Evolutionary conservation across 257 asterid genomes (phyloP).

Genomic region (Solanum gracilifrons): DNA sequence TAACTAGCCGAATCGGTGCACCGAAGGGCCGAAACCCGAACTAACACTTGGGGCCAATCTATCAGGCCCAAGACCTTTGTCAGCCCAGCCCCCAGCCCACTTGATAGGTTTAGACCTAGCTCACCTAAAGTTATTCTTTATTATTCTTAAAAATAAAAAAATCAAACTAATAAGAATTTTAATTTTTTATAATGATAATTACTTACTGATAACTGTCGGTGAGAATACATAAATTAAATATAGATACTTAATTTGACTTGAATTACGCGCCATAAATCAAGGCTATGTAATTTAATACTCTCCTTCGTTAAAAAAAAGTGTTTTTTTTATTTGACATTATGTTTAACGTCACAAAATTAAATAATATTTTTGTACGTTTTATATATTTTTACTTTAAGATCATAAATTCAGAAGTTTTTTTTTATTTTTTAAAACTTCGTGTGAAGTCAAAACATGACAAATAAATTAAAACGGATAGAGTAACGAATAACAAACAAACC

Average conservation of each 20-base stretch:
- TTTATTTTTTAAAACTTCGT: no score
- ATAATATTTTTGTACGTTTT: accelerated
- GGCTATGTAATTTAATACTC: not conserved
- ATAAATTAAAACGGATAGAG: accelerated
- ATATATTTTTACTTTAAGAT: not conserved
- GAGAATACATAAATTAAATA: not conserved
- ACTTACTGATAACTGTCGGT: not conserved
- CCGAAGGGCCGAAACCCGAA: not conserved
- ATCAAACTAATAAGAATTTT: not conserved
- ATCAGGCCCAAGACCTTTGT: not conserved
- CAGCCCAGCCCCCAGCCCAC: not conserved
- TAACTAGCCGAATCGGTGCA: not conserved
- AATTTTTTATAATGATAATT: not conserved
- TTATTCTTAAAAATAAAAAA: not conserved
- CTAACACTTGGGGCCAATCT: not conserved
- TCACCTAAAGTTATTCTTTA: not conserved
- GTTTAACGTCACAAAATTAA: not conserved
- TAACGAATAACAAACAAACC: not conserved
- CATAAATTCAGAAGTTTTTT: not conserved
- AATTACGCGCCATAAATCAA: not conserved
- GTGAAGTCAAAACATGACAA: not conserved
- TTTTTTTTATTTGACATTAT: no score
- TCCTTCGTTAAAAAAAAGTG: not conserved
- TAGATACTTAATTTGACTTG: not conserved
- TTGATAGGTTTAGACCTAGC: not conserved